Evolutionary conservation across 176 grass and related monocot species (phyloP).

Genomic region (Saccharum officinarum): DNA sequence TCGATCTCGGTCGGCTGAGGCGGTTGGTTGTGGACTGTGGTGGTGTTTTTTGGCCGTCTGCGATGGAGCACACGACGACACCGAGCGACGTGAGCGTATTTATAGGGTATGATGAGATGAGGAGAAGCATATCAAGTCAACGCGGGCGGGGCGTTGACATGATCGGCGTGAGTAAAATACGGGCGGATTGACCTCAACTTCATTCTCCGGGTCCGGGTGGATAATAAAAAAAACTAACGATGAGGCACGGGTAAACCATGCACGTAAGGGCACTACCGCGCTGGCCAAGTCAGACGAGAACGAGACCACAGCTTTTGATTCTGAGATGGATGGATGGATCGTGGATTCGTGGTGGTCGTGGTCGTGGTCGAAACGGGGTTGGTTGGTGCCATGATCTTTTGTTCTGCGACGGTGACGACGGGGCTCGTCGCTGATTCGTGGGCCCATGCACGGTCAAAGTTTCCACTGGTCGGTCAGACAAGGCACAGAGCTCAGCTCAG

Average conservation of each 20-base stretch:
- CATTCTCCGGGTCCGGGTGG: not conserved
- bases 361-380: not conserved
- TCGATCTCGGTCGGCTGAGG: not conserved
- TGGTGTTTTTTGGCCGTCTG: not conserved
- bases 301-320: not conserved
- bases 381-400: not conserved
- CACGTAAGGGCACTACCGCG: conserved; percentile 6
- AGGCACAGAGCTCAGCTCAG: not conserved
- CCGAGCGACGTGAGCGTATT: conserved; percentile 5
- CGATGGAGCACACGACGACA: not conserved
- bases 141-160: conserved; percentile 16
- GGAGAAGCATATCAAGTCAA: conserved; percentile 14
- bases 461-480: not conserved
- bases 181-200: not conserved
- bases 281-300: not conserved
- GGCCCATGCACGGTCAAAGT: not conserved
- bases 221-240: not conserved
- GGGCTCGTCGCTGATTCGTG: not conserved
- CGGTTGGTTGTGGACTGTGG: too few relatives aligned
- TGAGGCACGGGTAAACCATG: not conserved
- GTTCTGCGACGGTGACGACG: not conserved
- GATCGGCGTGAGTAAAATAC: not conserved
- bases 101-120: not conserved
- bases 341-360: not conserved
- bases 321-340: not conserved